Evolutionary conservation across 805 yeast genomes (phyloP).

Genomic region (Wickerhamomyces pijperi): DNA sequence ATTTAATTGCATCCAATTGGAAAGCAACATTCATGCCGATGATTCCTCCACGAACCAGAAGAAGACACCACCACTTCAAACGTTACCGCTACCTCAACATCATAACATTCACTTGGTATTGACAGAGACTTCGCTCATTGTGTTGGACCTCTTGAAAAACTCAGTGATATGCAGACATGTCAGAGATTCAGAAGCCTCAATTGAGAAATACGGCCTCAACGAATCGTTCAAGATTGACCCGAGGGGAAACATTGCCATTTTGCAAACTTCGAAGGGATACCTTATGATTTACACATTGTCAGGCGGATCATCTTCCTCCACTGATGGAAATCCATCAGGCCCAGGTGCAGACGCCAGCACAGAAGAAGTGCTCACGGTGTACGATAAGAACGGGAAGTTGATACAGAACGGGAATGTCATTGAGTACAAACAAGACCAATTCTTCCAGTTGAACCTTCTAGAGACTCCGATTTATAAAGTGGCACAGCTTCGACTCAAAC

Average conservation of each 20-base stretch:
- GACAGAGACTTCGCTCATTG: constrained; percentile 20
- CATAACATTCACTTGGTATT: constrained; percentile 12
- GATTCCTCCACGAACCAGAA: no score
- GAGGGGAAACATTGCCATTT: constrained; percentile 18
- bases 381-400: constrained; percentile 9
- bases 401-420: constrained; percentile 17
- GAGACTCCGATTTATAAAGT: constrained; percentile 13
- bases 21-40: no score
- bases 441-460: constrained; percentile 10
- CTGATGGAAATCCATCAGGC: no score
- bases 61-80: neutral
- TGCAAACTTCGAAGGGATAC: constrained; percentile 25
- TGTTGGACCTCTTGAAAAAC: constrained; percentile 23
- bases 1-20: neutral
- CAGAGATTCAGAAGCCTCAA: constrained; percentile 21
- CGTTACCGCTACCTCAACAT: neutral
- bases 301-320: no score
- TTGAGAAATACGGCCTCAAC: constrained; percentile 29
- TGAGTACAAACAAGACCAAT: constrained; percentile 5
- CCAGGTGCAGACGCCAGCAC: constrained; percentile 1
- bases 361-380: constrained; percentile 14
- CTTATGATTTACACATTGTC: constrained; percentile 25
- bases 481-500: constrained; percentile 15
- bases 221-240: constrained; percentile 16
- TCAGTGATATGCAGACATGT: constrained; percentile 24